Percentiles rank a stretch among this genome's conserved stretches.
These are phyloP conservation scores for Claviceps citrina DNA, from an alignment of 2,329 filamentous ascomycete species.

Conservation along the genomic window DNA sequence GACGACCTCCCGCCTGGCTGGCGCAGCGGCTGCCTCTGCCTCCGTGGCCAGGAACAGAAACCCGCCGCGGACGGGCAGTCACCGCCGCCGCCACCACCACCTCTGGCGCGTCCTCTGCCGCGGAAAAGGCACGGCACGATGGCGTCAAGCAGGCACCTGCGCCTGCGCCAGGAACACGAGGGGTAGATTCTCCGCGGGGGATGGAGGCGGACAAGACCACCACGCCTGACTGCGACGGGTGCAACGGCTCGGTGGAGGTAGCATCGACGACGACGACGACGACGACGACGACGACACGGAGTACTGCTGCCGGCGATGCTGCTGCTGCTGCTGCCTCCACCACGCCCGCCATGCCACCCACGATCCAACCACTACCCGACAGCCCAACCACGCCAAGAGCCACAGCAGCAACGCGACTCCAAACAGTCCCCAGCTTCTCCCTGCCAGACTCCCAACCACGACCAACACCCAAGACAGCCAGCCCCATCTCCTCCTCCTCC, in stretches of 20 bases:
- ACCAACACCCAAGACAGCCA: constrained; percentile 1
- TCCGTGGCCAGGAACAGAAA: constrained; percentile 10
- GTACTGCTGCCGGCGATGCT: no score
- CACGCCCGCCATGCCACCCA: constrained; percentile 6
- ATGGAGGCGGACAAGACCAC: background rate
- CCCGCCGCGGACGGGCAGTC: background rate
- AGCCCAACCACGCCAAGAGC: constrained; percentile 40
- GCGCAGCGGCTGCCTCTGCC: constrained; percentile 13
- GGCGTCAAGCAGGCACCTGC: background rate
- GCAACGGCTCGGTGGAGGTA: background rate
- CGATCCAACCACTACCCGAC: constrained; percentile 11
- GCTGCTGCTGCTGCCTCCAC: constrained; percentile 21
- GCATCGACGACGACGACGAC: constrained; percentile 3
- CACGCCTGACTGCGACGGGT: background rate
- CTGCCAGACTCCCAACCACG: constrained; percentile 16
- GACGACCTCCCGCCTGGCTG: constrained; percentile 37
- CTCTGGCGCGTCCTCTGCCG: constrained; percentile 1
- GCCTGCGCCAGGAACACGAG: constrained; percentile 3
- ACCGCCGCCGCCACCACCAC: constrained; percentile 4
- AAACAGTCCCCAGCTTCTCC: constrained; percentile 29
- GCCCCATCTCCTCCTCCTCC: constrained; percentile 2
- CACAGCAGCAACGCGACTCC: constrained; percentile 10
- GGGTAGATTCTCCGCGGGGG: no score
- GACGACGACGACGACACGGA: constrained; percentile 15
- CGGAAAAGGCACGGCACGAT: background rate